A percentile compares a stretch with the other conserved stretches of the same genome.
phyloP scores from a whole-genome alignment of 1,284 basidiomycete species.

The Austropuccinia psidii region DNA sequence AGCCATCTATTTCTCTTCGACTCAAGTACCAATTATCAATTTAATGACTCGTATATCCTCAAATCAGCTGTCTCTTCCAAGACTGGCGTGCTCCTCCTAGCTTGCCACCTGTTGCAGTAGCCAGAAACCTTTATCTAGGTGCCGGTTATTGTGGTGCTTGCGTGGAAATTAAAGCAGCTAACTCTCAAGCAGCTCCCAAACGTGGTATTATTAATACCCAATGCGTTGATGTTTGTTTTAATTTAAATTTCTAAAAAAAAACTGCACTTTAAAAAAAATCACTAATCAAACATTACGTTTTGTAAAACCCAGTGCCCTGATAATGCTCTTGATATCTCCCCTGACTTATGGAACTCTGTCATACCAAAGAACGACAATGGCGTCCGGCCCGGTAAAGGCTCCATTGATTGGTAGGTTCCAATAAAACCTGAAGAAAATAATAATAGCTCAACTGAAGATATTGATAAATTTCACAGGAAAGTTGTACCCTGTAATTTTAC shows the following conservation, averaged over 20 bases:
- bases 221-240: background rate
- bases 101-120: background rate
- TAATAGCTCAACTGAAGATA: background rate
- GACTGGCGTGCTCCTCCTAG: background rate
- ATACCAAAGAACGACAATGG: background rate
- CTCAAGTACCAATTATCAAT: background rate
- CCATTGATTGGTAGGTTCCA: background rate
- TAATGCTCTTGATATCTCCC: background rate
- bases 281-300: background rate
- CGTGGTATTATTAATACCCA: background rate
- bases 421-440: background rate
- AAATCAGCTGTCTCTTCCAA: background rate
- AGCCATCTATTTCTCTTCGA: background rate
- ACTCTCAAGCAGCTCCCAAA: background rate
- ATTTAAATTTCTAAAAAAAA: background rate
- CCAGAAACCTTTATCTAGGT: background rate
- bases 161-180: background rate
- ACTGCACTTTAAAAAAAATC: background rate
- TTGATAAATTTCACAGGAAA: background rate
- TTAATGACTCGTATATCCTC: background rate
- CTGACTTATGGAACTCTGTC: background rate
- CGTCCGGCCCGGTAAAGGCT: background rate
- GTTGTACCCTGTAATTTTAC: background rate
- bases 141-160: background rate
- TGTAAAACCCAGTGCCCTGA: background rate